These are phyloP conservation scores for Tilletia setariae DNA, from an alignment of 1,284 basidiomycete genomes.

Conservation along the genomic window DNA sequence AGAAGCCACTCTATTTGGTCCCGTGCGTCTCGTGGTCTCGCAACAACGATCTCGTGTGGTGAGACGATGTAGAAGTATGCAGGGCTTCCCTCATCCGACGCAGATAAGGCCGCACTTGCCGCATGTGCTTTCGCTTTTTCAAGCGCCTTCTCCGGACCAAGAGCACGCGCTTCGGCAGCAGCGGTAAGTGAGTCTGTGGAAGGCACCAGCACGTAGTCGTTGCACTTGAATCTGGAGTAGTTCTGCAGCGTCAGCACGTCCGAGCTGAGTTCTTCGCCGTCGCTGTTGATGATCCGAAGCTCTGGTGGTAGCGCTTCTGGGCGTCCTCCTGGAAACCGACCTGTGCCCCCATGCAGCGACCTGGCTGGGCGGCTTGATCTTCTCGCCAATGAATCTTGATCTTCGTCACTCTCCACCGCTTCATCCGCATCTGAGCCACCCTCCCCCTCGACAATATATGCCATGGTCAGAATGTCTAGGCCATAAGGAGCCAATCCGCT, in stretches of 20 bases:
- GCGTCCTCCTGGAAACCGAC: conserved; percentile 2
- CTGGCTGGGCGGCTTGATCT: conserved; percentile 64
- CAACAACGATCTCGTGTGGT: conserved; percentile 80
- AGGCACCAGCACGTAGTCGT: conserved; percentile 75
- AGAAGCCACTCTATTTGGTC: conserved; percentile 94
- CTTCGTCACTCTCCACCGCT: conserved; percentile 57
- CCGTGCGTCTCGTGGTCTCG: conserved; percentile 75
- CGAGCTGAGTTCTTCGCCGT: conserved; percentile 81
- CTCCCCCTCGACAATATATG: conserved; percentile 60
- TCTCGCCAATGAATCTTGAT: conserved; percentile 20
- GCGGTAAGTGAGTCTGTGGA: conserved; percentile 34
- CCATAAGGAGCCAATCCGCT: conserved; percentile 80
- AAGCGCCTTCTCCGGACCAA: neutral
- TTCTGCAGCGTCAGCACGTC: conserved; percentile 78
- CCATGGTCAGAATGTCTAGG: conserved; percentile 70
- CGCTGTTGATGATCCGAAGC: conserved; percentile 80
- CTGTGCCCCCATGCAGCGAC: neutral
- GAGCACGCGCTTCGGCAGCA: neutral
- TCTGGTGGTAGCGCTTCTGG: conserved; percentile 78
- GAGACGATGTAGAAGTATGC: conserved; percentile 73
- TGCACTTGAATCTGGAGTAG: conserved; percentile 82
- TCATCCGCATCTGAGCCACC: conserved; percentile 58
- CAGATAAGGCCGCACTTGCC: conserved; percentile 1
- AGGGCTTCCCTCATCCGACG: conserved; percentile 8
- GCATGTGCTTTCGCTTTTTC: conserved; percentile 10